Evolutionary conservation across 2,329 filamentous ascomycete species (phyloP).

Genomic region (Bipolaris zeicola): DNA sequence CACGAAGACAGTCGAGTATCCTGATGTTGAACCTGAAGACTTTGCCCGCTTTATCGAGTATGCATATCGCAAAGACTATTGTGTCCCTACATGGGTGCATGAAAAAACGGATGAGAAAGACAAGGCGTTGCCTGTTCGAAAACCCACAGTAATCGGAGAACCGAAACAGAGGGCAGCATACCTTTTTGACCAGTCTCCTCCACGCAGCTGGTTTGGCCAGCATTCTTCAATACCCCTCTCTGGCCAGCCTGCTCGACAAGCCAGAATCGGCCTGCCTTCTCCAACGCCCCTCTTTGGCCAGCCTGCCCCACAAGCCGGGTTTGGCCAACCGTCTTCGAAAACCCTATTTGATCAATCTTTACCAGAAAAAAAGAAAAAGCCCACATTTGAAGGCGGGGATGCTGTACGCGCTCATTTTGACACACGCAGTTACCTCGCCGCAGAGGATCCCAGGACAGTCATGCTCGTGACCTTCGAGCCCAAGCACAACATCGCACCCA

Average conservation of each 20-base stretch:
- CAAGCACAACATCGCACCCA: neutral
- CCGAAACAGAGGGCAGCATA: no score
- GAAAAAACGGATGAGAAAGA: neutral
- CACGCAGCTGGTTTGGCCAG: no score
- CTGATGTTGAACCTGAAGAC: conserved; percentile 27
- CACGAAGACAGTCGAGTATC: conserved; percentile 16
- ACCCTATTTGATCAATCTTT: no score
- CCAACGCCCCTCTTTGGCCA: no score
- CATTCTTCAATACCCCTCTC: no score
- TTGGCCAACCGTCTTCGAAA: no score
- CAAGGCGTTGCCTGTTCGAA: neutral
- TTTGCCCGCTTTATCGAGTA: conserved; percentile 38
- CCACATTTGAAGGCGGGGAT: no score
- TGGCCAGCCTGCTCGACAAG: no score
- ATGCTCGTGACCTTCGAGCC: conserved; percentile 7
- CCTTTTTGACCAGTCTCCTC: no score
- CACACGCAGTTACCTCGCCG: neutral
- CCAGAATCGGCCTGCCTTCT: no score
- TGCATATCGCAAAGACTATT: conserved; percentile 33
- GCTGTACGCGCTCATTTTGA: neutral
- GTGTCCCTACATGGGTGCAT: conserved; percentile 14
- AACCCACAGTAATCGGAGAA: no score
- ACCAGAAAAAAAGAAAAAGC: neutral
- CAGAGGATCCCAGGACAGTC: neutral
- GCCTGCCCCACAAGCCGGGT: no score